Evolutionary conservation across 225 moss, liverwort and hornwort genomes (phyloP), one percentile per base, ranked within the genome.

Genomic region (Polytrichum commune): DNA sequence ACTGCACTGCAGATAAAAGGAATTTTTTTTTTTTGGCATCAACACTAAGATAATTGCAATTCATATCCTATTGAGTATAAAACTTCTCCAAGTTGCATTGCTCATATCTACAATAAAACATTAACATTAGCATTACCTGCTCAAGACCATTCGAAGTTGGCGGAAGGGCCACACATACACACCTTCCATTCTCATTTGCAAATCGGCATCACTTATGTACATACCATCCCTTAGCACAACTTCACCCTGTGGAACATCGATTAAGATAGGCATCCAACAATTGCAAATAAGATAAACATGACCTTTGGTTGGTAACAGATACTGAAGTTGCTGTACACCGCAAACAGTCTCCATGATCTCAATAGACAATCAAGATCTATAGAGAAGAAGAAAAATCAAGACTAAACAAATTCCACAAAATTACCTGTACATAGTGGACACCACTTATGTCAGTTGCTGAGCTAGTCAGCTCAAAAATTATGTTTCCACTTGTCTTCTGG

Each of bases 171-270:
- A 96, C 19, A 96, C 90, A 69, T 93, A 96, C 27, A 93, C 89
- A 55, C 96, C 96, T 86, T 92, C 96, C 96, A 96, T 93, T 77
- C 82, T 96, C 92, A 96, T 90, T 82, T 92, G 93, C 74, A 96
- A 72, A 74, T 96, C 92, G 58, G 85, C 79, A 60, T 92, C 90
- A 75, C 90, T 89, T 64, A 89, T 85, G 75, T 86, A 91, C 27
- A 88, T 76, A 53, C 95, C 96, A 82, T 93, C 96, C 38, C 93
- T 93, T 54, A 96, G 83, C 71, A 96, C 89, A 71, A 96, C 92
- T 80, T 93, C 92, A 23, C 96, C 96, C 93, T 96, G 55, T 19
- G 62, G 55, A 70, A 30, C 79, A 64, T 65, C 30, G 5, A 29
- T 29, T 5, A 29, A 29, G 29, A 29, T 29, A 29, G 5, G 29